Evolutionary conservation across 176 grass and related monocot species (phyloP).

Genomic region (Cenchrus purpureus): DNA sequence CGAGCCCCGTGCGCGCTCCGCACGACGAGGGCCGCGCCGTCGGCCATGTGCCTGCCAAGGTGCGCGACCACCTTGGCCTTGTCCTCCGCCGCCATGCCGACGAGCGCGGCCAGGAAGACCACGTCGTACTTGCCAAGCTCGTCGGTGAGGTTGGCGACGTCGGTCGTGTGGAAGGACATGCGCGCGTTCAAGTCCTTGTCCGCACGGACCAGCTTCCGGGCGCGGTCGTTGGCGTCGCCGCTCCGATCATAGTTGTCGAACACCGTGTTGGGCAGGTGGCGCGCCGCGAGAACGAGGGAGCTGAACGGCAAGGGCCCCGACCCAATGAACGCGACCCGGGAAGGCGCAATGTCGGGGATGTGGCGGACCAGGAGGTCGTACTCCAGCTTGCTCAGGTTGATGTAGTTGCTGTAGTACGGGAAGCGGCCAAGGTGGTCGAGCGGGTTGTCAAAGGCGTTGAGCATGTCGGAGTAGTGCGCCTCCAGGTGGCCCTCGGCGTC

Average conservation of each 20-base stretch:
- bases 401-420: constrained; percentile 81
- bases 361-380: constrained; percentile 57
- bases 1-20: constrained; percentile 82
- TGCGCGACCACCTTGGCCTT: constrained; percentile 65
- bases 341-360: constrained; percentile 24
- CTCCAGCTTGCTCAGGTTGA: constrained; percentile 80
- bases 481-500: constrained; percentile 72
- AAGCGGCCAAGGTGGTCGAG: constrained; percentile 71
- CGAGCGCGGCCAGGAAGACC: constrained; percentile 81
- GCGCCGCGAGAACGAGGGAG: constrained; percentile 55
- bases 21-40: constrained; percentile 57
- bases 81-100: constrained; percentile 65
- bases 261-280: constrained; percentile 39
- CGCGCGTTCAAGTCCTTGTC: constrained; percentile 48
- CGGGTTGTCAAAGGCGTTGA: constrained; percentile 73
- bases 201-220: constrained; percentile 43
- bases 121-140: constrained; percentile 62
- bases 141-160: constrained; percentile 49
- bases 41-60: constrained; percentile 63
- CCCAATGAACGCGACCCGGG: constrained; percentile 59
- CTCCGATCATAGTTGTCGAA: constrained; percentile 64
- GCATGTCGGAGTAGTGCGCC: constrained; percentile 73
- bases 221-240: constrained; percentile 54
- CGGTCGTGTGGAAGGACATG: constrained; percentile 69
- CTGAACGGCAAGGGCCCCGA: constrained; percentile 64